Evolutionary conservation across 495 filamentous ascomycete species (phyloP).

Genomic region (Xylaria scruposa): DNA sequence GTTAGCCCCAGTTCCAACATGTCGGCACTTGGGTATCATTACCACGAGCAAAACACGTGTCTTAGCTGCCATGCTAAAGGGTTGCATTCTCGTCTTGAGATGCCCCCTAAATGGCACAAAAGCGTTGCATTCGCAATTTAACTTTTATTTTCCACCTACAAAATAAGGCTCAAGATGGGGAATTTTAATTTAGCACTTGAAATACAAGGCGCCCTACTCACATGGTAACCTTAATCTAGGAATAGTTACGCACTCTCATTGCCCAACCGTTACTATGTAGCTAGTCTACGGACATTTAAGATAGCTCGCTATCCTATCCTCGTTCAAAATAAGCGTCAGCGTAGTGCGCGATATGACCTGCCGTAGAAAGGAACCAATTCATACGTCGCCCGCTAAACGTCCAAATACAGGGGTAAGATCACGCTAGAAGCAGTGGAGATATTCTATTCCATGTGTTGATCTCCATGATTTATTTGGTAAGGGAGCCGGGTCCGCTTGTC

Average conservation of each 20-base stretch:
- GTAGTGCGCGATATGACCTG: neutral
- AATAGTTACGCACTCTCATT: neutral
- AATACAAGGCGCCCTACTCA: neutral
- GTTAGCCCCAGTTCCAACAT: neutral
- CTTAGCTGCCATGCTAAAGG: neutral
- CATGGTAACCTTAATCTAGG: neutral
- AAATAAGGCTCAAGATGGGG: neutral
- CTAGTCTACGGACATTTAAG: neutral
- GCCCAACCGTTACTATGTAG: neutral
- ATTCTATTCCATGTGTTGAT: constrained; percentile 5
- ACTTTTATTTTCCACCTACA: neutral
- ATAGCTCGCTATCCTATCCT: neutral
- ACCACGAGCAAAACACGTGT: constrained; percentile 14
- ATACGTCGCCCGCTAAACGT: neutral
- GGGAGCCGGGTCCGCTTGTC: neutral
- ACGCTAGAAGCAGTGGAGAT: constrained; percentile 17
- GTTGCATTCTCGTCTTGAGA: constrained; percentile 3
- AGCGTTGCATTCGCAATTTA: neutral
- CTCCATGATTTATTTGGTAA: neutral
- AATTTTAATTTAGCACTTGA: neutral
- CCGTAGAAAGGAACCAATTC: neutral
- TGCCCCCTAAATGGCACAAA: neutral
- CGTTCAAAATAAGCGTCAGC: neutral
- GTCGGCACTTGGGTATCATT: constrained; percentile 1
- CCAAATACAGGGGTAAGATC: neutral